These are phyloP conservation scores for Torulaspora microellipsoides DNA, from an alignment of 805 yeast species.

Conservation along the genomic window DNA sequence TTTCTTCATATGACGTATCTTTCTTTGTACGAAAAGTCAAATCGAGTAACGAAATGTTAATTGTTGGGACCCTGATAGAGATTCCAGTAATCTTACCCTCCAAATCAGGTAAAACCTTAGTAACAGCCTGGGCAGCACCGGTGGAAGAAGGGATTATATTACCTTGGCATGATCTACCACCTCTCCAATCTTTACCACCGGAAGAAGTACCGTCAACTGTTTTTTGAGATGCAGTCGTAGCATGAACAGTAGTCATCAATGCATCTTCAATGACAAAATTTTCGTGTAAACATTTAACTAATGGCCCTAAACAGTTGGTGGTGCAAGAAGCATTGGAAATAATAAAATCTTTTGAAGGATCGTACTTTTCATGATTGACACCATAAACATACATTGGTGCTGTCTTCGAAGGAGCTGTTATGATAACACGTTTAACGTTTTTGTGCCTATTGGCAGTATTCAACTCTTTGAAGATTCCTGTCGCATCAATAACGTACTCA, in stretches of 20 bases:
- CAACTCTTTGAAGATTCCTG: constrained; percentile 85
- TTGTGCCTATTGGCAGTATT: constrained; percentile 83
- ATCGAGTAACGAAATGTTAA: constrained; percentile 90
- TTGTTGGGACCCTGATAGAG: constrained; percentile 91
- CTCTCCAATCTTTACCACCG: constrained; percentile 92
- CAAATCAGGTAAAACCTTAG: constrained; percentile 86
- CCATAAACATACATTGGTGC: constrained; percentile 96
- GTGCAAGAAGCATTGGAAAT: constrained; percentile 94
- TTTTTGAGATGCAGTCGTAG: constrained; percentile 94
- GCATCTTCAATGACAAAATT: constrained; percentile 84
- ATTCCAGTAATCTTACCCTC: constrained; percentile 93
- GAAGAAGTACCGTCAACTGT: constrained; percentile 91
- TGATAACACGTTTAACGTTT: constrained; percentile 86
- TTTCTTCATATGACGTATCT: constrained; percentile 76
- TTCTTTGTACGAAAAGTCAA: constrained; percentile 78
- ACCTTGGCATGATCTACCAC: constrained; percentile 95
- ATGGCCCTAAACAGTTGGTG: constrained; percentile 92
- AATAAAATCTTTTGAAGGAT: constrained; percentile 59
- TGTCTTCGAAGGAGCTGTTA: constrained; percentile 90
- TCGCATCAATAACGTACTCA: constrained; percentile 85
- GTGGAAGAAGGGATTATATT: constrained; percentile 94
- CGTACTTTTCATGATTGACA: constrained; percentile 79
- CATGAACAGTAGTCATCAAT: constrained; percentile 94
- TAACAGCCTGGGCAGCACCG: constrained; percentile 98
- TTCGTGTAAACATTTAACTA: constrained; percentile 86